Evolutionary conservation across 2,329 filamentous ascomycete genomes (phyloP).

Genomic region (Venturia oleaginea): DNA sequence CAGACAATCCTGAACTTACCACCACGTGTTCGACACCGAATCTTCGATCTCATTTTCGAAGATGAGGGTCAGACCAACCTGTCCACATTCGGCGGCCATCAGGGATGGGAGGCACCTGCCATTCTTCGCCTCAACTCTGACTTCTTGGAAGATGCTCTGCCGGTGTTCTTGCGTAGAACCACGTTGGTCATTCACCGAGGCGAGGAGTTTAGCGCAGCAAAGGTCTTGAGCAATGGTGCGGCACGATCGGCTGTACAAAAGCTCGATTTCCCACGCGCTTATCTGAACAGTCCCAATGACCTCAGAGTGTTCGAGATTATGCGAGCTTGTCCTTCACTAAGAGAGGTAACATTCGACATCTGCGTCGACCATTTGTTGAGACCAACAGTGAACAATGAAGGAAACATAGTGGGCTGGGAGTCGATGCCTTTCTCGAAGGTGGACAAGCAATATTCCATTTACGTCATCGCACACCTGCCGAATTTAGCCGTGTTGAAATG

Average conservation of each 20-base stretch:
- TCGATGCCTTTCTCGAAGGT: neutral
- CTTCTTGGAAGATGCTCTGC: neutral
- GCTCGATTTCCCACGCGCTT: constrained; percentile 1
- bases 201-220: neutral
- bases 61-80: neutral
- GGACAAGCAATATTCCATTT: neutral
- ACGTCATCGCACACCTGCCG: neutral
- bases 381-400: neutral
- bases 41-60: neutral
- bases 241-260: neutral
- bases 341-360: neutral
- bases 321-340: constrained; percentile 1
- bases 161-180: neutral
- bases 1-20: neutral
- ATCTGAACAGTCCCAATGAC: neutral
- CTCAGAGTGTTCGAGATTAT: neutral
- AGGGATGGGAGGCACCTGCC: neutral
- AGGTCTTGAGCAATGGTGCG: neutral
- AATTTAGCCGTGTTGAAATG: neutral
- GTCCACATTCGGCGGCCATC: neutral
- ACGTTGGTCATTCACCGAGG: neutral
- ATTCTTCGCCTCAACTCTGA: neutral
- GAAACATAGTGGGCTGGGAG: neutral
- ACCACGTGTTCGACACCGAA: neutral
- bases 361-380: neutral